Base-by-base conservation (phyloP, 2,329 filamentous ascomycete genomes). In the Cercospora brassicicola region DNA sequence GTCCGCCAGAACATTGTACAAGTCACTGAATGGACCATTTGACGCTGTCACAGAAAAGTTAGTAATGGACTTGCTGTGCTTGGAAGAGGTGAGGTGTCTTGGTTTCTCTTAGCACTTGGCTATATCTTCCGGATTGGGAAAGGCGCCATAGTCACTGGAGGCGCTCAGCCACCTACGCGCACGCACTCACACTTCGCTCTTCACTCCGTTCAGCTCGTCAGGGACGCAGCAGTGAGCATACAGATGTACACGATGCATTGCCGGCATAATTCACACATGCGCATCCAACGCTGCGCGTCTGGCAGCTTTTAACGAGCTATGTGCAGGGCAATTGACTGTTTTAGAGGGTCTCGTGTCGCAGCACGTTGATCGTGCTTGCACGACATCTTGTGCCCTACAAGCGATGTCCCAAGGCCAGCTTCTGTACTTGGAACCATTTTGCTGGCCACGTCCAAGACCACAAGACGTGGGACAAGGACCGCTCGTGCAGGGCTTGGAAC, bases 141-240 rank as follows among this genome's bases (percentile, higher is more conserved):
- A 63, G 61, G 61, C 48, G 61, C 61, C 31, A 33, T 33, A 51
- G 45, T 55, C 45, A 56, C 18, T 53, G 13, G 69, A 80, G 79
- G 67, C 80, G 78, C 79, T 72, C 73, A 0, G 74, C 77, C 2
- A 81, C 79, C 2, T 69, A 80, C 64, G 63, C 56, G 60, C 28
- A 62, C 68, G 53, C 42, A 66, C 42, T 31, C 30, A 1, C 20
- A 18, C 23, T 3, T 42, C 48, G 23, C 48, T 59, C 33, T 26
- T 26, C 26, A 51, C 62, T 31, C 48, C 48, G 55, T 48, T 30
- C 56, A 48, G 36, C 28, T 60, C 9, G 13, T 36, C 26, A 56
- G 33, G 15, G 20, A 60, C 42, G 55, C 57, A 53, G 31, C 26
- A 30, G 55, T 48, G 53, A 51, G 31, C 7, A 4, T n/a, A 2